Evolutionary conservation across 2,329 filamentous ascomycete genomes (phyloP), one percentile per base, ranked within the genome.

Genomic region (Bipolaris sorokiniana): DNA sequence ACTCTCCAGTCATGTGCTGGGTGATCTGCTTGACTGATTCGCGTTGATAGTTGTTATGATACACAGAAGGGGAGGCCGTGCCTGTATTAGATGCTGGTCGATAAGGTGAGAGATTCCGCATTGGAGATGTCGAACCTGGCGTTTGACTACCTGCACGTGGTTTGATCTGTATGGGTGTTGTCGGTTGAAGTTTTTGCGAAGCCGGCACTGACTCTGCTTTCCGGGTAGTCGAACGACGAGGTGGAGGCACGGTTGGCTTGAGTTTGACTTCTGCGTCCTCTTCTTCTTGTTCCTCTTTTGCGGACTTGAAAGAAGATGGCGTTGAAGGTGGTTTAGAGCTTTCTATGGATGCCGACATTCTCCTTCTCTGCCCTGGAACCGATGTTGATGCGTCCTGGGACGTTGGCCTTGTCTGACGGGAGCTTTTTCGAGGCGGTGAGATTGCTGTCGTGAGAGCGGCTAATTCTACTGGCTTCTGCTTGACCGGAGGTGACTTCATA

Each of bases 1-100:
- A 87, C 56, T 88, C 84, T 9, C 90, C 81, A 1, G 84, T 83
- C 26, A 88, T 80, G 49, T 81, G 77, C 7, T 80, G 79, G 7
- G 77, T 76, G 42, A 79, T 75, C 9, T 74, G 70, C 57, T 68
- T 76, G 15, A 74, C 68, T 1, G 47, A 78, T 60, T 62, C 70
- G 56, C 70, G 73, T 54, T 67, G 77, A 71, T 67, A 80, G 64
- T 60, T 77, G 69, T 58, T 79, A 77, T 78, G 73, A 56, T 70
- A 74, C 15, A 72, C 48, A 2, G 71, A 72, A 16, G 66, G 64
- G 2, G 68, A 68, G n/a, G 64, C 67, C 7, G 59, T 57, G 15
- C 58, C 63, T 7, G 54, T 58, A 16, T 59, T 61, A 3, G 76
- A 73, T 48, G 56, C 58, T 59, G 58, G 66, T 33, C 54, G 67